Conservation (phyloP, 495 filamentous ascomycete genomes). For the Hypoxylon rickii region DNA sequence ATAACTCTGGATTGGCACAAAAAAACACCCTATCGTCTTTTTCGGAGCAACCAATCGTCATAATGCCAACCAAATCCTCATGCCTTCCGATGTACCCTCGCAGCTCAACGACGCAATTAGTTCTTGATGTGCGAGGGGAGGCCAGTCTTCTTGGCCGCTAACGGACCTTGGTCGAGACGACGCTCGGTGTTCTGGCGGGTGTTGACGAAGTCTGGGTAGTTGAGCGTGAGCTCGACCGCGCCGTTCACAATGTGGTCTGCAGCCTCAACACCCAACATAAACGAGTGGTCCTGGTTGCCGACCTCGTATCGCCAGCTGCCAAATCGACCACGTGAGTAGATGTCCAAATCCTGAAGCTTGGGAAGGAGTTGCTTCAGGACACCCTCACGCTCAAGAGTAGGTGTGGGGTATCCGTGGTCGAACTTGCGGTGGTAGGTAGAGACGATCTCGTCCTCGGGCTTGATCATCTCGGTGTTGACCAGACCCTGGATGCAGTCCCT, state of each 20-base stretch:
- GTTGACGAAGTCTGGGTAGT: constrained; percentile 99
- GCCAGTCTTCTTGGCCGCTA: constrained; percentile 38
- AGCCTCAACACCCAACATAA: constrained; percentile 98
- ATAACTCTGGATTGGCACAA: constrained; percentile 12
- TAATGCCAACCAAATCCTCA: constrained; percentile 9
- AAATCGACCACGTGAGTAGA: constrained; percentile 95
- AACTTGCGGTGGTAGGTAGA: constrained; percentile 98
- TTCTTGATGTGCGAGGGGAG: constrained; percentile 19
- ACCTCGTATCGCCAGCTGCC: constrained; percentile 97
- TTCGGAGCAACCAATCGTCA: constrained; percentile 1
- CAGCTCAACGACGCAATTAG: constrained; percentile 3
- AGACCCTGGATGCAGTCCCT: constrained; percentile 93
- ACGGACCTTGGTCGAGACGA: constrained; percentile 72
- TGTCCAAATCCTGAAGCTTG: constrained; percentile 85
- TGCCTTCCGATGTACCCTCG: neutral
- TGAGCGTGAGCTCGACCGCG: constrained; percentile 92
- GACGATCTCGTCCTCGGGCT: constrained; percentile 89
- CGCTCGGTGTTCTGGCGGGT: constrained; percentile 84
- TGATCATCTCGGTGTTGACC: constrained; percentile 95
- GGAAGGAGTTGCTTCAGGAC: constrained; percentile 91
- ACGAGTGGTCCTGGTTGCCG: constrained; percentile 96
- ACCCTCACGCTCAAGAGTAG: constrained; percentile 91
- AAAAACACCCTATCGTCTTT: constrained; percentile 12
- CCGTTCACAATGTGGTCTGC: constrained; percentile 95
- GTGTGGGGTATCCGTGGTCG: constrained; percentile 98